Evolutionary conservation across 176 grass and related monocot genomes (phyloP), one percentile per base, ranked within the genome.

Genomic region (Themeda triandra): DNA sequence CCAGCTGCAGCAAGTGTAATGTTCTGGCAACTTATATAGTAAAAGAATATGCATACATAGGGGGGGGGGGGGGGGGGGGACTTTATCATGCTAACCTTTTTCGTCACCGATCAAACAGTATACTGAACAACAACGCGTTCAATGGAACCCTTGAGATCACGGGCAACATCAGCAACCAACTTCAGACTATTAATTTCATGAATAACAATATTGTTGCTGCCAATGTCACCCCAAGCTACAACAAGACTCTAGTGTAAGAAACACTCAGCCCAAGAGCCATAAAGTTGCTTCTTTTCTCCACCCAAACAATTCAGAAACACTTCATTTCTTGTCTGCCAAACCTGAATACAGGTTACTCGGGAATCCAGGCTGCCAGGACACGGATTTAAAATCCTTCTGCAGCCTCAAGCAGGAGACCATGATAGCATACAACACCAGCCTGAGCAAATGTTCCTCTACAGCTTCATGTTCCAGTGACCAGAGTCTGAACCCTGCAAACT

Each of bases 1-100:
- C 71, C 70, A 77, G 39, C 85, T 98, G 81, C 88, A 95, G 78
- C 88, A 98, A 98, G 92, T 98, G 95, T 98, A 91, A 91, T 87
- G 77, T 77, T 82, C 21, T 78, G 56, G 19, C 27, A 79, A 80
- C 41, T 41, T 54, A 45, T 33, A 53, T 19, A 15, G 29, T 1
- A 25, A 45, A 4, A 51, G 3, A 78, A 87, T 46, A 2, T 31
- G 29, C 59, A 78, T 15, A 17, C 30, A 66, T 44, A 12, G 33
- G 74, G 6, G 13, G 18, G 1, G 18, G 4, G 0, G 27, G 33
- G 74, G 6, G 13, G 18, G 1, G 18, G 4, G 0, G 27, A 9
- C 0, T 31, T 30, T 65, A 42, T 23, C 3, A 33, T 77, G 32
- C 71, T 85, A 21, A 76, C 69, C 58, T 41, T 83, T 86, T 31